Percentiles rank a stretch among this genome's conserved stretches.
These are phyloP conservation scores for Starmerella floricola DNA, from an alignment of 805 yeast species.

Conservation along the genomic window DNA sequence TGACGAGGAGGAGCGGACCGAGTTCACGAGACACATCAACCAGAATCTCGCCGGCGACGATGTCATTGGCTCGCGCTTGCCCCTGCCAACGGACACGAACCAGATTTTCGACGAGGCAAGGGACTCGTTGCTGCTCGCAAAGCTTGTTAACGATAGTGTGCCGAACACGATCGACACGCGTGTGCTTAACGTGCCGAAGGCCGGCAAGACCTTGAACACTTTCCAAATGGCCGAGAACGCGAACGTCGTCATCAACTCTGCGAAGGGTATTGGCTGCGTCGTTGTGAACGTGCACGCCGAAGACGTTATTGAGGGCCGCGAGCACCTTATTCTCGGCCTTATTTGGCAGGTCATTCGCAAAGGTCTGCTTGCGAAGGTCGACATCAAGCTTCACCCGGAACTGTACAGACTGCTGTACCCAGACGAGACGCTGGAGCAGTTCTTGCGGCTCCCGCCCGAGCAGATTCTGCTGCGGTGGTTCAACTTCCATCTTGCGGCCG, in stretches of 20 bases:
- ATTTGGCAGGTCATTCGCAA: constrained; percentile 98
- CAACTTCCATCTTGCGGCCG: constrained; percentile 88
- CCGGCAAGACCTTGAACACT: constrained; percentile 70
- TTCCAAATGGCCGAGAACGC: constrained; percentile 96
- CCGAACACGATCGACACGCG: constrained; percentile 98
- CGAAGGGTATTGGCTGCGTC: constrained; percentile 96
- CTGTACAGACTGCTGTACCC: constrained; percentile 87
- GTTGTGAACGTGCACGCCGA: constrained; percentile 97
- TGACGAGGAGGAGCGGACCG: constrained; percentile 91
- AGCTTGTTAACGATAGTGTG: constrained; percentile 91
- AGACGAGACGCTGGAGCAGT: constrained; percentile 94
- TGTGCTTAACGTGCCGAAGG: constrained; percentile 80
- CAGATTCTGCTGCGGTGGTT: constrained; percentile 95
- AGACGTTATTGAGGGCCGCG: constrained; percentile 92
- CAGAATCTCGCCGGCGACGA: constrained; percentile 80
- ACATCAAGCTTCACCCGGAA: constrained; percentile 92
- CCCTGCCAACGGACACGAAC: constrained; percentile 86
- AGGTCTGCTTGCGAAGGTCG: constrained; percentile 88
- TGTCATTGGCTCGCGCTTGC: constrained; percentile 72
- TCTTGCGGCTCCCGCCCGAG: constrained; percentile 92
- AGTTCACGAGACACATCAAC: constrained; percentile 92
- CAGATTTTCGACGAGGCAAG: constrained; percentile 94
- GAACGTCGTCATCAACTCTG: constrained; percentile 93
- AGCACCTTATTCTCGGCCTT: constrained; percentile 85
- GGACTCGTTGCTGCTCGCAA: constrained; percentile 86